phyloP scores from a whole-genome alignment of 1,139 yeast genomes.

The Zygotorulaspora mrakii region DNA sequence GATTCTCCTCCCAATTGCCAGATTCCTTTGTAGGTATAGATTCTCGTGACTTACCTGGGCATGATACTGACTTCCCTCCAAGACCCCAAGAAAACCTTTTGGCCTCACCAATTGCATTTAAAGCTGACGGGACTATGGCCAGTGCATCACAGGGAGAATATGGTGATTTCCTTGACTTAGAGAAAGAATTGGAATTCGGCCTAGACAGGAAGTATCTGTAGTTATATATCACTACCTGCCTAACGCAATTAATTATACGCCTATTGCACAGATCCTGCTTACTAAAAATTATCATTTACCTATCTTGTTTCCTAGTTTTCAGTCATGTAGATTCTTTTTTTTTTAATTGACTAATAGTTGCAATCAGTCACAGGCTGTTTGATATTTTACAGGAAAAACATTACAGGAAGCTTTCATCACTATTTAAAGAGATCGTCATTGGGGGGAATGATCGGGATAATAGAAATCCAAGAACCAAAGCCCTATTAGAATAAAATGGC shows the following conservation, averaged over 20 bases:
- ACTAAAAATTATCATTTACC: too few relatives aligned
- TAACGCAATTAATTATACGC: too few relatives aligned
- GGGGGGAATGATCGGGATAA: too few relatives aligned
- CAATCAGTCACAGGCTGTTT: too few relatives aligned
- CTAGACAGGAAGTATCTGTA: conserved; percentile 16
- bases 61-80: conserved; percentile 42
- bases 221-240: not conserved
- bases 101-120: conserved; percentile 26
- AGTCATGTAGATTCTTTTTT: too few relatives aligned
- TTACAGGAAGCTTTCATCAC: too few relatives aligned
- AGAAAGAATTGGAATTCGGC: conserved; percentile 40
- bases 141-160: conserved; percentile 24
- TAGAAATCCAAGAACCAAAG: too few relatives aligned
- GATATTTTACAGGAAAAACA: too few relatives aligned
- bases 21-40: conserved; percentile 38
- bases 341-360: too few relatives aligned
- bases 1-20: conserved; percentile 24
- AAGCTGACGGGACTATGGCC: conserved; percentile 12
- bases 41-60: conserved; percentile 40
- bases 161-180: conserved; percentile 44
- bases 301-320: too few relatives aligned
- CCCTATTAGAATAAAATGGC: conserved; percentile 19
- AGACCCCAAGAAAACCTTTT: conserved; percentile 41
- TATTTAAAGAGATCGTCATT: too few relatives aligned
- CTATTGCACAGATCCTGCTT: not conserved